Conservation (phyloP, 2,329 filamentous ascomycete species). For the Colletotrichum eremochloae region DNA sequence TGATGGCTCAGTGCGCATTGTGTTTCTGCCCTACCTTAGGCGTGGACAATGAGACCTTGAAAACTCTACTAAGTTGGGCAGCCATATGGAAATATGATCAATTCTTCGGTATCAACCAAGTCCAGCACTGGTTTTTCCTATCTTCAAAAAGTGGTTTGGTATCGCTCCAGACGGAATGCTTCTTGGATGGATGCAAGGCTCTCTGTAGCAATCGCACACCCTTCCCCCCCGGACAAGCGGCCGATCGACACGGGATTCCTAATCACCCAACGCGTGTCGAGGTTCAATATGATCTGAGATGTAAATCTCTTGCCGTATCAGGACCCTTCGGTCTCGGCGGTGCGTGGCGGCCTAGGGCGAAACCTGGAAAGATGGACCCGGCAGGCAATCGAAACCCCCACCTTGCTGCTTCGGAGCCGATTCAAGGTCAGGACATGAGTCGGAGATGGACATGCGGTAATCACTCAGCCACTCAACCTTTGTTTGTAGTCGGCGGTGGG, state of each 20-base stretch:
- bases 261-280: conserved; percentile 29
- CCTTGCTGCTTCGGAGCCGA: conserved; percentile 22
- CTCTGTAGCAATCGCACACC: background rate
- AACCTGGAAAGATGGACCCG: conserved; percentile 26
- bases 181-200: conserved; percentile 10
- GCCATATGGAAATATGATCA: background rate
- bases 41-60: background rate
- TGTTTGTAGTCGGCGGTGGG: background rate
- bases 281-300: background rate
- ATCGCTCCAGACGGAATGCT: conserved; percentile 11
- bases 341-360: conserved; percentile 25
- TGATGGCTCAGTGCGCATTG: conserved; percentile 8
- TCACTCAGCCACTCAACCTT: background rate
- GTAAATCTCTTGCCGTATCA: conserved; percentile 35
- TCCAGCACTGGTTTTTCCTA: conserved; percentile 6
- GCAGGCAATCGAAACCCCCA: conserved; percentile 31
- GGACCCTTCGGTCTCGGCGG: conserved; percentile 27
- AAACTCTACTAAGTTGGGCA: background rate
- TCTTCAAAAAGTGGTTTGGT: background rate
- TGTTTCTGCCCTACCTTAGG: background rate
- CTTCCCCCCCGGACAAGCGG: background rate
- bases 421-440: conserved; percentile 30
- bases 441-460: conserved; percentile 22
- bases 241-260: background rate
- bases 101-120: background rate